Conservation (phyloP, 768 basidiomycete genomes). For the Macrolepiota dolichaula region DNA sequence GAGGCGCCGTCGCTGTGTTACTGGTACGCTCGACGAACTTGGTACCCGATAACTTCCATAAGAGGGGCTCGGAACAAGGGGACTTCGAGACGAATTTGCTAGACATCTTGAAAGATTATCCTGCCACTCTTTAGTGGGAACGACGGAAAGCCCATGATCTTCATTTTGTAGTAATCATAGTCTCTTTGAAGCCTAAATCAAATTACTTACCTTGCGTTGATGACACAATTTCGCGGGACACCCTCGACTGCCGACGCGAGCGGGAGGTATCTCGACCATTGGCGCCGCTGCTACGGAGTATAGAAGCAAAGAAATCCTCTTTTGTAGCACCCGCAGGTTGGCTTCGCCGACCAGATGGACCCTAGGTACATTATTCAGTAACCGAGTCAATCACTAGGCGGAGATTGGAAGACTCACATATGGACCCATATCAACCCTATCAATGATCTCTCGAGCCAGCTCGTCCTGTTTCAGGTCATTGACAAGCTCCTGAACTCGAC, state of each 20-base stretch:
- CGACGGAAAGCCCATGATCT: slow-evolving; percentile 59
- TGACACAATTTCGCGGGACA: slow-evolving; percentile 79
- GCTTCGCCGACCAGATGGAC: slow-evolving; percentile 61
- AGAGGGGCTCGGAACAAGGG: slow-evolving; percentile 17
- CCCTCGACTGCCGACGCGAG: slow-evolving; percentile 68
- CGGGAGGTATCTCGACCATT: slow-evolving; percentile 52
- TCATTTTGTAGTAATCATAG: slow-evolving; percentile 8
- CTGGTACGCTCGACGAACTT: slow-evolving; percentile 5
- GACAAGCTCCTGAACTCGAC: slow-evolving; percentile 58
- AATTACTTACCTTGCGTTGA: slow-evolving; percentile 50
- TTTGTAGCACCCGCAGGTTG: slow-evolving; percentile 64
- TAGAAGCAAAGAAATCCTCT: slow-evolving; percentile 76
- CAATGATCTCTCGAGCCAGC: slow-evolving; percentile 73
- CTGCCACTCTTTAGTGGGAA: slow-evolving; percentile 77
- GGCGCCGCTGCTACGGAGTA: slow-evolving; percentile 55
- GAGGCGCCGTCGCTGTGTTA: slow-evolving; percentile 46
- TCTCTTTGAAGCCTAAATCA: background rate
- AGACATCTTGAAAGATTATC: slow-evolving; percentile 62
- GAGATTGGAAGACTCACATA: slow-evolving; percentile 48
- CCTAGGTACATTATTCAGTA: slow-evolving; percentile 34
- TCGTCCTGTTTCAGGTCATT: slow-evolving; percentile 67
- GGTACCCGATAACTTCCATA: slow-evolving; percentile 20
- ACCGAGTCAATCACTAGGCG: slow-evolving; percentile 7
- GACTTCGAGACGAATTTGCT: slow-evolving; percentile 26
- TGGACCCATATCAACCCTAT: slow-evolving; percentile 74